Base-by-base conservation (phyloP, 805 yeast species). In the Kluyveromyces siamensis region DNA sequence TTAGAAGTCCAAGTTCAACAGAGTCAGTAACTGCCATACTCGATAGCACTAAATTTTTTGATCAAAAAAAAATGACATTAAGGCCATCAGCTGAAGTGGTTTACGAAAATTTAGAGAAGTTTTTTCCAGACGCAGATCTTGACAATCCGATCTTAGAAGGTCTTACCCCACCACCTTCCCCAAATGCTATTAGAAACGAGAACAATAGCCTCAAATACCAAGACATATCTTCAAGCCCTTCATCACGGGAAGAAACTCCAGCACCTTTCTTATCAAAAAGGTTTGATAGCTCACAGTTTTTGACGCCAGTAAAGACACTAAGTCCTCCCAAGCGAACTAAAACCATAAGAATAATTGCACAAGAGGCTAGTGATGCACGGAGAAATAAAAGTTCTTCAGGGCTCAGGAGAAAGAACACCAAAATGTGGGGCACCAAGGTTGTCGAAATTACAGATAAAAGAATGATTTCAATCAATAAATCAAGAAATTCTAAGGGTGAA, bases 1-100 rank as follows among this genome's bases (percentile, higher is more conserved):
- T 40, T 9, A 37, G 14, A 6, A 37, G 27, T 14, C 21, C 21
- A 27, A 19, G 37, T 35, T 41, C 21, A 44, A 37, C 46, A 11
- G 39, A 35, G 8, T 16, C 27, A 2, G 27, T 21, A 6, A 2
- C 16, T n/a, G n/a, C 19, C 2, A 18, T 38, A 6, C 27, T 21
- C 5, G 39, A 17, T 10, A 21, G 18, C n/a, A 19, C 36, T 10
- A 41, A 33, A 30, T 10, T 11, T 21, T 21, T 18, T 14, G 41
- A 38, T 25, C 13, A 17, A 16, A 58, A 67, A 27, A 69, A 68
- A 48, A 79, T 83, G 87, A 81, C 84, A 8, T 83, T 93, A 14
- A 80, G 99, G 62, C 99, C 99, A 2, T 89, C 98, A 0, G 84
- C 96, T 1, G 98, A 91, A 60, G 95, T 87, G 40, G 84, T 93